Evolutionary conservation across 495 filamentous ascomycete genomes (phyloP), one percentile per base, ranked within the genome.

Genomic region (Talaromyces nanjingensis): DNA sequence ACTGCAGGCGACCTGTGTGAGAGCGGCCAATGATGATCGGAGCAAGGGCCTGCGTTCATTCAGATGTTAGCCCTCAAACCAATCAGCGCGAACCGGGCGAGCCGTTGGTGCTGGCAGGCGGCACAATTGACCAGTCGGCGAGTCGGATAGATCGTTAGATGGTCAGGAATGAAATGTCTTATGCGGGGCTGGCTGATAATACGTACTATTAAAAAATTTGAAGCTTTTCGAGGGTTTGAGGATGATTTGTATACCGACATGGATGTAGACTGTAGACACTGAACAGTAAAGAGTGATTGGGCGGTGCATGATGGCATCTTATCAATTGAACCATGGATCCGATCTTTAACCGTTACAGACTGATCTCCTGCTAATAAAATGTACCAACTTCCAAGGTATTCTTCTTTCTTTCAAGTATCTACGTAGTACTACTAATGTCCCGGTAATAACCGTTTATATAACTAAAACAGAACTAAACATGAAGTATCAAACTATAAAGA

Each of bases 81-180:
- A 49, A 49, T 49, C 45, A 49, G n/a, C 18, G n/a, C n/a, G n/a
- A 2, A 18, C 45, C 45, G 45, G 18, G 18, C 45, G n/a, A 49
- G n/a, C 45, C 45, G 45, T 49, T 49, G 37, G 45, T 49, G n/a
- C 45, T 49, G 6, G n/a, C n/a, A 49, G 45, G 45, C 45, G 45
- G 45, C 45, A 49, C 45, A 49, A 49, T 49, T 49, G 45, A 49
- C 45, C 45, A 49, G 45, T 49, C 45, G 45, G 45, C 45, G 45
- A 49, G n/a, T 49, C 45, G 45, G n/a, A 20, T 18, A 18, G 45
- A 49, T 42, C 12, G 37, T 42, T 14, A 42, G 37, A 42, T 16
- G 37, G 37, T 42, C 37, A 42, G 37, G 37, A 42, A 42, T 42
- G 45, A 49, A 20, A 49, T 20, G 45, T 8, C 6, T 20, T 18